Conservation (phyloP, 192 early-diverging fungal genomes). For the Entophlyctis helioformis region DNA sequence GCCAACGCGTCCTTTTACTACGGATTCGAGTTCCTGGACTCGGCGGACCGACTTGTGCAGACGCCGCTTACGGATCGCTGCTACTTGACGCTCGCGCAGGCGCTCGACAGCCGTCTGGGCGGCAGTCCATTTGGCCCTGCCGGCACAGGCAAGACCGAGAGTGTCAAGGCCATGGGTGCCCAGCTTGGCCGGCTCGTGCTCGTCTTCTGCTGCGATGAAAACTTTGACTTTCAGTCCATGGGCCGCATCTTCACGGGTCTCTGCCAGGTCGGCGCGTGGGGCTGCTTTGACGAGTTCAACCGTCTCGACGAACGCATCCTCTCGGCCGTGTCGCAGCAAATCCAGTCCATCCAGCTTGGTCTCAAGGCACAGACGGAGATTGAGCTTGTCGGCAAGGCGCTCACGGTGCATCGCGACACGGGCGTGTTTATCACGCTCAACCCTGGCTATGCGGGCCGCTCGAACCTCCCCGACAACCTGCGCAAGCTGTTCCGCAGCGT, state of each 20-base stretch:
- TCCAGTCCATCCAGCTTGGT: conserved; percentile 97
- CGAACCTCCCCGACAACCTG: conserved; percentile 96
- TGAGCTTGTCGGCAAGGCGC: conserved; percentile 82
- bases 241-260: conserved; percentile 99
- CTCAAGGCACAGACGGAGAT: conserved; percentile 73
- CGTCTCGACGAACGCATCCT: conserved; percentile 95
- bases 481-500: conserved; percentile 98
- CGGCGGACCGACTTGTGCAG: conserved; percentile 93
- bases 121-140: conserved; percentile 98
- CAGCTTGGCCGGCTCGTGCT: conserved; percentile 94
- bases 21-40: conserved; percentile 96
- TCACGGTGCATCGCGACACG: conserved; percentile 78
- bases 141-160: conserved; percentile 99
- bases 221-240: conserved; percentile 99
- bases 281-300: conserved; percentile 99
- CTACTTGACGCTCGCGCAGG: conserved; percentile 97
- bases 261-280: conserved; percentile 98
- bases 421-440: conserved; percentile 99
- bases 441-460: conserved; percentile 96
- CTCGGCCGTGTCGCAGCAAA: conserved; percentile 98
- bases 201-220: conserved; percentile 99
- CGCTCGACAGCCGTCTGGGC: conserved; percentile 81
- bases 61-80: conserved; percentile 98
- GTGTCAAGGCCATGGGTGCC: conserved; percentile 91
- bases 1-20: conserved; percentile 90